Base-by-base conservation (phyloP, 306 rosid species). In the Begonia peltatifolia region DNA sequence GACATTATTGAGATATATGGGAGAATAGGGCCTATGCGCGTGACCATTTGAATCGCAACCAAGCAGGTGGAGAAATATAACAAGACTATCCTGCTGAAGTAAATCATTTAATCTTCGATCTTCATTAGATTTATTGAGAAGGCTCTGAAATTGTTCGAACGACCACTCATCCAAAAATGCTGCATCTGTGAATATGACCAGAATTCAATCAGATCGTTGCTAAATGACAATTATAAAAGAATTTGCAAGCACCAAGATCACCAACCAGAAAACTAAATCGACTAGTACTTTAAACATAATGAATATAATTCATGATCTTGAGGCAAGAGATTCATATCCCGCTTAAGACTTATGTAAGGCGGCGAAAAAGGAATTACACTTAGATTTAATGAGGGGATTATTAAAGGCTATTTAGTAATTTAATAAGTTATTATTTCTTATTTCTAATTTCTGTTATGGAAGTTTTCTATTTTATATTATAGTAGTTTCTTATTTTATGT, bases 11-110 rank as follows among this genome's bases (percentile, higher is more conserved):
- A 87, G 96, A 83, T 87, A 87, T 54, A 74, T 87, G 71, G 83
- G 60, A 9, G 96, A 87, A 67, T 6, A 87, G 46, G 94, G 96
- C 68, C 79, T 74, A 58, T 87, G 96, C 13, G 96, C 96, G 68
- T 87, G 96, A 60, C 96, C 96, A 66, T 87, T 87, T 59, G 96
- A 78, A 71, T 87, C 94, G 60, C 96, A 87, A 54, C 96, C 96
- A 57, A 83, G 96, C 15, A 87, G 74, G 69, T 87, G 96, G 68
- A 87, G 69, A 64, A 87, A 87, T 55, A 87, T 53, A 30, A 78
- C 84, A 78, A 87, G 82, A 50, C 83, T 74, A 62, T 83, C 84
- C 70, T 76, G 87, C 60, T 41, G 68, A 58, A 87, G 84, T 57
- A 83, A 69, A 47, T 70, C 79, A 77, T 70, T 75, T 76, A 78